Percentiles rank a stretch among this genome's conserved stretches.
Conservation (phyloP, 495 filamentous ascomycete genomes). For the Poronia punctata region DNA sequence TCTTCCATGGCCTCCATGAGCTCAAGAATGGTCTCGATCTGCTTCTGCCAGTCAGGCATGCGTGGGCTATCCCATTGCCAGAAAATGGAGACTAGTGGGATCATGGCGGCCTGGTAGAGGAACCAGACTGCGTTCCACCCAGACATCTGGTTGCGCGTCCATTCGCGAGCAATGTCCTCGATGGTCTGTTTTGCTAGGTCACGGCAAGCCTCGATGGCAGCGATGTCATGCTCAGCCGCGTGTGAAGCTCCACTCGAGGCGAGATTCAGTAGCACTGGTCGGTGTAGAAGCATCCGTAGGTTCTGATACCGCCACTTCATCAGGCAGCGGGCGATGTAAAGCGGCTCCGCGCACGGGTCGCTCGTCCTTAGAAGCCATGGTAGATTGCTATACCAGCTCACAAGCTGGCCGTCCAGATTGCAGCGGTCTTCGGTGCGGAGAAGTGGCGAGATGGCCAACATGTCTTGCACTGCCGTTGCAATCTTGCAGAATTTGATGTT, state of each 20-base stretch:
- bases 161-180: conserved; percentile 60
- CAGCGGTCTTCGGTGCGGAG: conserved; percentile 58
- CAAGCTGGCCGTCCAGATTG: conserved; percentile 58
- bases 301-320: conserved; percentile 82
- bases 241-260: conserved; percentile 60
- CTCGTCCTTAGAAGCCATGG: conserved; percentile 64
- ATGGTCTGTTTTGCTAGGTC: conserved; percentile 64
- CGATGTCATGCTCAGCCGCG: conserved; percentile 58
- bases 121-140: conserved; percentile 84
- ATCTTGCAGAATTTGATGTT: conserved; percentile 79
- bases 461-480: conserved; percentile 68
- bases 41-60: conserved; percentile 51
- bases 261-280: conserved; percentile 64
- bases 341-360: conserved; percentile 62
- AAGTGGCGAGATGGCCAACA: conserved; percentile 60
- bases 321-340: conserved; percentile 61
- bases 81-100: conserved; percentile 66
- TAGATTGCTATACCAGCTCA: conserved; percentile 65
- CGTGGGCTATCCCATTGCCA: conserved; percentile 53
- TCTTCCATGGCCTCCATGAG: conserved; percentile 62
- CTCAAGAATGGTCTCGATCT: conserved; percentile 62
- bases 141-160: conserved; percentile 64
- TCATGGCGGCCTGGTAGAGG: conserved; percentile 71
- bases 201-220: conserved; percentile 61
- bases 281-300: conserved; percentile 71